These are phyloP conservation scores for Cordyceps javanica DNA, from an alignment of 2,329 filamentous ascomycete species.

Conservation along the genomic window DNA sequence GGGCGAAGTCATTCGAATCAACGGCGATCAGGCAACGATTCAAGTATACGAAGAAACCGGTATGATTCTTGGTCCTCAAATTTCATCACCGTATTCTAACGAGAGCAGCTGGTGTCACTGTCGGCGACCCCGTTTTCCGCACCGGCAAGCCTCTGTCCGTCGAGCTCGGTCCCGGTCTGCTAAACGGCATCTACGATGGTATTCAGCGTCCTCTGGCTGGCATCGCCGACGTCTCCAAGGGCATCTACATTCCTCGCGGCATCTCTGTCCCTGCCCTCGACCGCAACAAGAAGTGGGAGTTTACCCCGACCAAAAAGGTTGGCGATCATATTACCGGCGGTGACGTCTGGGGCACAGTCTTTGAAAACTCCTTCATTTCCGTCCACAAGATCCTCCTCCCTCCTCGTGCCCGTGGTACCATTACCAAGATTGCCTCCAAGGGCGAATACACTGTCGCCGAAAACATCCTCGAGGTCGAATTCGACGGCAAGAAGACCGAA, in stretches of 20 bases:
- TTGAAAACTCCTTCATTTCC: conserved; percentile 90
- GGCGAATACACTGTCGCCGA: conserved; percentile 91
- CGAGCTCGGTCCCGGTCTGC: conserved; percentile 90
- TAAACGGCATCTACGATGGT: conserved; percentile 99
- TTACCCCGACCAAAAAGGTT: conserved; percentile 84
- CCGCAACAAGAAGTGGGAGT: conserved; percentile 92
- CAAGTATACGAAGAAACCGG: conserved; percentile 99
- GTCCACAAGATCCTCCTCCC: conserved; percentile 92
- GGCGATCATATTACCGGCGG: conserved; percentile 96
- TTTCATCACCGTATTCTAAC: conserved; percentile 13
- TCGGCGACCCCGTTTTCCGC: conserved; percentile 85
- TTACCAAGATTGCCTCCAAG: conserved; percentile 83
- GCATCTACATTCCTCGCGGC: conserved; percentile 97
- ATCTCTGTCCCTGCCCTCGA: conserved; percentile 83
- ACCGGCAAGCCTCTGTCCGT: conserved; percentile 96
- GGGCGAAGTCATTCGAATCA: conserved; percentile 97
- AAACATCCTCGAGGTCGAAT: conserved; percentile 92
- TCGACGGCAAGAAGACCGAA: conserved; percentile 90
- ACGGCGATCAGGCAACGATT: conserved; percentile 89
- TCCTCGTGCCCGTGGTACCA: conserved; percentile 82
- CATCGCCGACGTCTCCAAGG: conserved; percentile 70
- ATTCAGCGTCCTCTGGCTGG: conserved; percentile 90
- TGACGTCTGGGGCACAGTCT: conserved; percentile 91
- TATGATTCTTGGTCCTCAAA: conserved; percentile 35
- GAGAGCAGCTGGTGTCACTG: conserved; percentile 74